Evolutionary conservation across 176 grass and related monocot genomes (phyloP).

Genomic region (Phoenix roebelenii): DNA sequence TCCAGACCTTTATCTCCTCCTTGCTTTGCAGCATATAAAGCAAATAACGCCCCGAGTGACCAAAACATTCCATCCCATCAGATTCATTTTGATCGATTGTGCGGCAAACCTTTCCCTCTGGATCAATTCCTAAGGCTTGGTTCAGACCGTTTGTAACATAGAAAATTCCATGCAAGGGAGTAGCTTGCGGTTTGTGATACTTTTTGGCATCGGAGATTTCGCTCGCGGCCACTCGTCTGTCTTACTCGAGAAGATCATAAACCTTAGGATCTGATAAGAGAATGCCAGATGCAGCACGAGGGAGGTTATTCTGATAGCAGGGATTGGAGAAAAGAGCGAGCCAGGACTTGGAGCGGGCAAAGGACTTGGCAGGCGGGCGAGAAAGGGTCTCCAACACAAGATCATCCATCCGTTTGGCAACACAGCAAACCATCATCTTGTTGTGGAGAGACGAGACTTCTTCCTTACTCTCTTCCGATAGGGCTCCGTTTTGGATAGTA

Average conservation of each 20-base stretch:
- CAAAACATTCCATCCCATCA: neutral
- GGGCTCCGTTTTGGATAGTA: too few relatives aligned
- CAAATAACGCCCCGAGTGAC: conserved; percentile 10
- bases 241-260: conserved; percentile 1
- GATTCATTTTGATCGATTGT: neutral
- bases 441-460: too few relatives aligned
- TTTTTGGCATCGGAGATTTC: neutral
- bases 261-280: conserved; percentile 1
- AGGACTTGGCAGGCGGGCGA: conserved; percentile 1
- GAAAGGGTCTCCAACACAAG: conserved; percentile 10
- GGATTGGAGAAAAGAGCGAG: conserved; percentile 1
- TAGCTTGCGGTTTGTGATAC: neutral
- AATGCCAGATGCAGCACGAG: conserved; percentile 5
- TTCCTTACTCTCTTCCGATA: too few relatives aligned
- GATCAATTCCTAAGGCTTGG: neutral
- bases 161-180: conserved; percentile 7
- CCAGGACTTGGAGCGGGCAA: conserved; percentile 13
- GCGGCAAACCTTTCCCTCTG: neutral
- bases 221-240: neutral
- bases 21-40: conserved; percentile 4
- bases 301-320: neutral
- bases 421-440: too few relatives aligned
- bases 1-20: conserved; percentile 8
- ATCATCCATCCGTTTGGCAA: neutral
- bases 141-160: conserved; percentile 8